phyloP scores from a whole-genome alignment of 164 flowering plant genomes.

The Cinnamomum chago region DNA sequence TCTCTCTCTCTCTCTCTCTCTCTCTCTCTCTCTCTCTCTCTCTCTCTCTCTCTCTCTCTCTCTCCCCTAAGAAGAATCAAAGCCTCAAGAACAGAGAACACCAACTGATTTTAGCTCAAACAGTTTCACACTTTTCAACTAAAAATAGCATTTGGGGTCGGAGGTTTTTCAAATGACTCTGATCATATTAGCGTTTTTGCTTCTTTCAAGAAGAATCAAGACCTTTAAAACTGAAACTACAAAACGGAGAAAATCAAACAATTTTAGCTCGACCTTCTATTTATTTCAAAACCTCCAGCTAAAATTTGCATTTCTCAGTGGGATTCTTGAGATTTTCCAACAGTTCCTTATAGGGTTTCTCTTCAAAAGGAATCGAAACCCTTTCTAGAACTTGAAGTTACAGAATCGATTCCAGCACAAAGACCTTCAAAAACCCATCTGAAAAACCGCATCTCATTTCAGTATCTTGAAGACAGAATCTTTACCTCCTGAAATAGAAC shows the following conservation, averaged over 20 bases:
- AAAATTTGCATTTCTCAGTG: neutral
- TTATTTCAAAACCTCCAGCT: neutral
- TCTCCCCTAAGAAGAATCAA: neutral
- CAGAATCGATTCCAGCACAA: neutral
- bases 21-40: neutral
- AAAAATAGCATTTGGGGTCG: neutral
- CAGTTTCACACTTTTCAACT: neutral
- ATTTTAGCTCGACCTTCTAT: neutral
- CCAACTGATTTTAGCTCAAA: neutral
- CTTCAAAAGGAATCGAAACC: too few species aligned
- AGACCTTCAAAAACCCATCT: neutral
- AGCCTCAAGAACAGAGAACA: neutral
- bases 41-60: neutral
- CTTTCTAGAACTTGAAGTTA: neutral
- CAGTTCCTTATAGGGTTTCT: neutral
- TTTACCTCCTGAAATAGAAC: neutral
- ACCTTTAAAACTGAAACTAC: neutral
- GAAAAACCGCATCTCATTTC: neutral
- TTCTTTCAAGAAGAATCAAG: neutral
- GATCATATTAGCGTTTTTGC: neutral
- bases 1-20: neutral
- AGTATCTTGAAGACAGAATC: neutral
- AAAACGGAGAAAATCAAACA: neutral
- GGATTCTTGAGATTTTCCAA: neutral
- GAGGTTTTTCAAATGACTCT: neutral